Evolutionary conservation across 345 rosid genomes (phyloP).

Genomic region (Acer yangbiense): DNA sequence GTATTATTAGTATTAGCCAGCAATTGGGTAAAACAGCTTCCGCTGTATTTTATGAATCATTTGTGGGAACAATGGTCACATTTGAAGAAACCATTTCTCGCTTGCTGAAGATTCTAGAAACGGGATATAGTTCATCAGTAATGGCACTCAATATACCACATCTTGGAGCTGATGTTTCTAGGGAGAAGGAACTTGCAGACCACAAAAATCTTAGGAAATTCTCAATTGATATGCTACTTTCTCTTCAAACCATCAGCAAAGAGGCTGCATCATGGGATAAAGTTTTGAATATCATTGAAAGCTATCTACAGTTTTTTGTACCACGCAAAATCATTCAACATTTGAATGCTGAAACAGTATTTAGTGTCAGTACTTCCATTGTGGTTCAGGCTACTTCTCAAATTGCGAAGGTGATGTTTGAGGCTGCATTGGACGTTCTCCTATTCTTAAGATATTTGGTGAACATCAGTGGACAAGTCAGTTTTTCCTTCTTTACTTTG

Average conservation of each 20-base stretch:
- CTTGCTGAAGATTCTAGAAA: constrained; percentile 75
- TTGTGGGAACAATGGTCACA: constrained; percentile 58
- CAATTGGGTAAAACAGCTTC: constrained; percentile 78
- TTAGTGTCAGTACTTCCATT: constrained; percentile 46
- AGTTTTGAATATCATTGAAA: constrained; percentile 62
- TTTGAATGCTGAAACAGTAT: constrained; percentile 43
- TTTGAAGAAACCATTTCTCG: constrained; percentile 74
- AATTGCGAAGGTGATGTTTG: constrained; percentile 83
- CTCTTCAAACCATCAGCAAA: constrained; percentile 39
- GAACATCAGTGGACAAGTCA: constrained; percentile 76
- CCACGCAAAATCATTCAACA: constrained; percentile 63
- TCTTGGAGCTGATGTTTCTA: constrained; percentile 60
- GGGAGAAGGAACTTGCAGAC: constrained; percentile 63
- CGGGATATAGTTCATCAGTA: constrained; percentile 63
- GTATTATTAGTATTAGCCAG: constrained; percentile 64
- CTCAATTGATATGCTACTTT: constrained; percentile 65
- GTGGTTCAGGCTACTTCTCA: constrained; percentile 81
- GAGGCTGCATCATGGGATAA: constrained; percentile 79
- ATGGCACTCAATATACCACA: constrained; percentile 41
- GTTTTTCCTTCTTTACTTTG: constrained; percentile 23
- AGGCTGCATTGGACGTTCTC: constrained; percentile 74
- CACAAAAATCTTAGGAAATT: constrained; percentile 79
- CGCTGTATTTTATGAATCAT: constrained; percentile 75
- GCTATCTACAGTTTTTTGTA: constrained; percentile 68
- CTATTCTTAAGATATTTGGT: constrained; percentile 79